Evolutionary conservation across 148 eudicot genomes (phyloP), one percentile per base, ranked within the genome.

Genomic region (Silene conica): DNA sequence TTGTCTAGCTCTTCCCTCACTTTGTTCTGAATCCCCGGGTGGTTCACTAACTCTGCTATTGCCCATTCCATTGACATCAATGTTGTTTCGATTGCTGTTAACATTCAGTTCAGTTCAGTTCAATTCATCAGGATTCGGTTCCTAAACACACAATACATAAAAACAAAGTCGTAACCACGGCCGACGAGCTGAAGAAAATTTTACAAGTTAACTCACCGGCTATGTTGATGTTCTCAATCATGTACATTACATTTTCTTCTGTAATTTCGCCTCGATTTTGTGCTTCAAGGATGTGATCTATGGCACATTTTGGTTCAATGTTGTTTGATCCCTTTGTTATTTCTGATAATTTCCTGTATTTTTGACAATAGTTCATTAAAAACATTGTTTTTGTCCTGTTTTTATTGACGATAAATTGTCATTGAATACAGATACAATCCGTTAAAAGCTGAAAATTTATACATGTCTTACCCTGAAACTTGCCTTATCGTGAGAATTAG

Each of bases 11-110:
- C 96, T 14, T 83, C 20, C 26, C 92, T 77, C 60, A 90, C 87
- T 70, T 88, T 90, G 46, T 10, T 68, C 69, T 90, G 96, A 79
- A 90, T 86, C 3, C 80, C 66, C 4, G 92, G 96, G 82, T 88
- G 83, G 87, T 90, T 90, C 26, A 90, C 89, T 6, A 90, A 74
- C 76, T 90, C 96, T 5, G 96, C 96, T 5, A 90, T 80, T 20
- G 86, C 89, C 96, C 96, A 90, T 70, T 90, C 96, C 15, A 90
- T 79, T 0, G 96, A 86, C 96, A 92, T 88, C 31, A 90, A 55
- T 46, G 96, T 90, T 64, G 96, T 88, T 72, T 90, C 96, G 59
- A 90, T 90, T 16, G 96, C 96, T 90, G 83, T 25, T 48, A 20
- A 60, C 8, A 18, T 19, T 60, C 25, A 60, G 16, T 19, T 60